Conservation (phyloP, 257 asterid genomes). For the Primulina tabacum region DNA sequence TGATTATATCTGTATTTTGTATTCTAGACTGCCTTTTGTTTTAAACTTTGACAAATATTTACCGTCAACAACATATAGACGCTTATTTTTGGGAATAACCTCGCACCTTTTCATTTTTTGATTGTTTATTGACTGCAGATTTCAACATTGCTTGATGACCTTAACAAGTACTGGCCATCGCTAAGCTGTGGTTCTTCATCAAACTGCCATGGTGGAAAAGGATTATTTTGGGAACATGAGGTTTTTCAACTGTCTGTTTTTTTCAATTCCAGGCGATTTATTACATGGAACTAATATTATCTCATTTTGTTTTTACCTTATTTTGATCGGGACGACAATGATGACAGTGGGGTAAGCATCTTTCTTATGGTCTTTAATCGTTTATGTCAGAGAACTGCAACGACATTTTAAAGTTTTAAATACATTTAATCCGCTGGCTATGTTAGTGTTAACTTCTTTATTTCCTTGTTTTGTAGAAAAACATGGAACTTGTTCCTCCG, state of each 20-base stretch:
- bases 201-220: constrained; percentile 75
- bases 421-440: constrained; percentile 8
- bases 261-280: constrained; percentile 20
- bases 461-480: constrained; percentile 54
- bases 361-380: constrained; percentile 31
- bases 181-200: constrained; percentile 55
- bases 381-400: constrained; percentile 3
- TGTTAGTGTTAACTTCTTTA: constrained; percentile 22
- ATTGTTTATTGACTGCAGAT: constrained; percentile 41
- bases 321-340: constrained; percentile 37
- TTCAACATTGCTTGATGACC: constrained; percentile 47
- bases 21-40: neutral
- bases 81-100: constrained; percentile 15
- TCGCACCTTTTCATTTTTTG: neutral
- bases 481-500: constrained; percentile 85
- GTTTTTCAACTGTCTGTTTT: constrained; percentile 33
- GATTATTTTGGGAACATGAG: constrained; percentile 97
- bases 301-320: constrained; percentile 39
- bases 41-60: constrained; percentile 1
- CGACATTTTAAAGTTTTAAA: neutral
- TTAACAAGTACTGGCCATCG: constrained; percentile 81
- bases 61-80: constrained; percentile 5
- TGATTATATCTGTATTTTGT: neutral
- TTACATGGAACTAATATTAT: constrained; percentile 40
- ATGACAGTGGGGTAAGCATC: constrained; percentile 81